These are phyloP conservation scores for Eucalyptus virginea DNA, from an alignment of 345 rosid species.

Conservation along the genomic window DNA sequence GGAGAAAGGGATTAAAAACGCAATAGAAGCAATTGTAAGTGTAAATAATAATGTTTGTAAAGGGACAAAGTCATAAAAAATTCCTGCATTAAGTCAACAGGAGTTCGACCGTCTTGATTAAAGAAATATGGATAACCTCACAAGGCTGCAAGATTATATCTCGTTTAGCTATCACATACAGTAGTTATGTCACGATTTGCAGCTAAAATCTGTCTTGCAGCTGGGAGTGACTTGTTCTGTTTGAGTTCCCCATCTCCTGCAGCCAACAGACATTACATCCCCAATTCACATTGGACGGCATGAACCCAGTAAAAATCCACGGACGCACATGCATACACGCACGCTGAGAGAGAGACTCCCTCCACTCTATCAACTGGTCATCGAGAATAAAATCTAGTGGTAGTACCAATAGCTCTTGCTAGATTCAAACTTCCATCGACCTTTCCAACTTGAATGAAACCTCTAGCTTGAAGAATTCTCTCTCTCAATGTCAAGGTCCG, in stretches of 20 bases:
- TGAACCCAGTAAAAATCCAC: background rate
- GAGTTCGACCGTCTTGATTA: background rate
- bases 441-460: constrained; percentile 93
- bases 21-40: background rate
- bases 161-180: constrained; percentile 3
- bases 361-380: background rate
- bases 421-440: constrained; percentile 96
- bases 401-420: constrained; percentile 84
- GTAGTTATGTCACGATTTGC: constrained; percentile 79
- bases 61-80: background rate
- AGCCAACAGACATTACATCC: background rate
- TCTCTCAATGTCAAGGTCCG: constrained; percentile 86
- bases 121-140: background rate
- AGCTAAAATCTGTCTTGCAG: constrained; percentile 74
- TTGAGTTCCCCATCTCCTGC: constrained; percentile 89
- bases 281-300: background rate
- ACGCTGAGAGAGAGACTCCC: background rate
- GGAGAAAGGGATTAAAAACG: background rate
- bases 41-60: background rate
- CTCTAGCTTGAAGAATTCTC: constrained; percentile 91
- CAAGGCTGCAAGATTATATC: background rate
- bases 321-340: background rate
- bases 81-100: background rate
- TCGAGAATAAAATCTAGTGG: background rate
- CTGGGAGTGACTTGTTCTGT: constrained; percentile 63